Base-by-base conservation (phyloP, 805 yeast genomes). In the Pichia manshurica region DNA sequence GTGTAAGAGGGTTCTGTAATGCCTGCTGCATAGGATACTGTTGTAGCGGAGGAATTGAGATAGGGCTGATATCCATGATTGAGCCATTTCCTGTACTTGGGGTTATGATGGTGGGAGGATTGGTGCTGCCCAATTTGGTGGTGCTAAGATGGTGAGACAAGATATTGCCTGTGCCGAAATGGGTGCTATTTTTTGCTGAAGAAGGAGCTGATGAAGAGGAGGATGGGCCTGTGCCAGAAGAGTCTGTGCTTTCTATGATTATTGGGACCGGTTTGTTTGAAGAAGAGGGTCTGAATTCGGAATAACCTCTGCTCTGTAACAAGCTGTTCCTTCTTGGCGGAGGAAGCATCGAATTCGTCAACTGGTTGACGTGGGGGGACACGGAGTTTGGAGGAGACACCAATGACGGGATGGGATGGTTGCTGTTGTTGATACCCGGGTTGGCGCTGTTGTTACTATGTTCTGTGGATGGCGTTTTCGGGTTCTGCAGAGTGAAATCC, bases 191-290 rank as follows among this genome's bases (percentile, higher is more conserved):
- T 33, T 33, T 15, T 7, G 16, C 20, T 33, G 36, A 33, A 33
- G 20, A 17, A n/a, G 32, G 13, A 29, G 17, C 20, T n/a, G 36
- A 15, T 7, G 16, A n/a, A 33, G 36, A 17, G 12, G 36, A 33
- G 8, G 36, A 33, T 9, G 20, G 9, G 12, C 20, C 16, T 33
- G 36, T 6, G 12, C 9, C 20, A 6, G 36, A 33, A n/a, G 36
- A 21, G 23, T 36, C 37, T 15, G 56, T 50, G 40, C 56, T 54
- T 22, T 58, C 56, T 31, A 64, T 59, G 22, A 58, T 42, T 16
- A 64, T 56, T 1, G 68, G 67, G 12, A 62, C 46, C 17, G 68
- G 68, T 45, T 63, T 64, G 49, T 61, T 59, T 10, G 58, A 48
- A 15, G 56, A 39, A 39, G 57, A 54, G 10, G 66, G 66, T 51